Base-by-base conservation (phyloP, 2,329 filamentous ascomycete species). In the Metarhizium sp. region DNA sequence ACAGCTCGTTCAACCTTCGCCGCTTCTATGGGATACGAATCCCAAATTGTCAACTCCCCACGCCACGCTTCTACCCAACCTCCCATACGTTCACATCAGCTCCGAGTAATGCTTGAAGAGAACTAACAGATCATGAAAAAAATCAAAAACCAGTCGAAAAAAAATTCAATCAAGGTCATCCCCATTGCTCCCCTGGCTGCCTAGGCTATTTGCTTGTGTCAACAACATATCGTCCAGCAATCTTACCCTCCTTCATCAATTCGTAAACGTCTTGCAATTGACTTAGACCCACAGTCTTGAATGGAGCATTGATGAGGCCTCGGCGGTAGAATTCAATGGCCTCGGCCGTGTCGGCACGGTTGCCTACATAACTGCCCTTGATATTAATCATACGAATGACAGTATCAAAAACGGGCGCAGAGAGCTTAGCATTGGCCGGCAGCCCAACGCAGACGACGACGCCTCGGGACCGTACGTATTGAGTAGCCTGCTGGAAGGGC, bases 401-500 rank as follows among this genome's bases (percentile, higher is more conserved):
- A 7, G 87, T 90, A 67, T 92, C 86, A 70, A 96, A 96, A 55
- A 96, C 91, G 43, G 90, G 88, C 1, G 92, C 91, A 63, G 81
- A 82, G 60, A 96, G 80, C 72, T 79, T 88, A 2, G 92, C 91
- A 60, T 85, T 79, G 42, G 88, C 86, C 5, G 92, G 92, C 30
- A 96, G 78, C 66, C 92, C 92, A 66, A 97, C 94, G 73, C 89
- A 92, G 59, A 96, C 82, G 66, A 96, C 88, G 43, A 83, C 81
- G 57, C 92, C 92, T 58, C 85, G 84, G 55, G 90, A 81, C 58
- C 92, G 88, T 59, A 96, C 86, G 73, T 96, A 96, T 72, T 82
- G 85, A 50, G 89, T 85, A 46, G 92, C 92, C 76, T 96, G 92
- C 76, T 96, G 90, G 85, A 96, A 96, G 54, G 92, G 92, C 78